Conservation (phyloP, 1,284 basidiomycete species). For the Rhodotorula sp. region DNA sequence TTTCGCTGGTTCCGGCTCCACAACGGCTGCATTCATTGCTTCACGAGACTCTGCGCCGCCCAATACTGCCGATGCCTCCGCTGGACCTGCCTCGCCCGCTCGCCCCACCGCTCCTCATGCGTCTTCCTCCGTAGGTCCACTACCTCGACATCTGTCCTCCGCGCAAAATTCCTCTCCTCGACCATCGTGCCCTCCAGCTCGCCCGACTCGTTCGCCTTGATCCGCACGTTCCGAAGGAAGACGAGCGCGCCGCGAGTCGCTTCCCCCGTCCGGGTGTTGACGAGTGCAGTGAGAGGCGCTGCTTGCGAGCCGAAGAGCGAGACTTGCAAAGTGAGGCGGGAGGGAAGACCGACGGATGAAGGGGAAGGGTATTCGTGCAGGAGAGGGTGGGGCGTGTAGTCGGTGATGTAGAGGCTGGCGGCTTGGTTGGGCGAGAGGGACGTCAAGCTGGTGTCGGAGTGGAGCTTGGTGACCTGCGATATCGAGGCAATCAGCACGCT, state of each 20-base stretch:
- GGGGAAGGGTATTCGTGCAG: neutral
- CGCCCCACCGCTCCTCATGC: conserved; percentile 2
- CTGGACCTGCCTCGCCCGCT: conserved; percentile 5
- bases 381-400: conserved; percentile 15
- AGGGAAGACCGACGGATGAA: neutral
- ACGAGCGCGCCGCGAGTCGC: conserved; percentile 12
- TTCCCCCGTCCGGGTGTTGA: neutral
- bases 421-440: neutral
- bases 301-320: conserved; percentile 22
- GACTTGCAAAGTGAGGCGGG: conserved; percentile 10
- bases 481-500: neutral
- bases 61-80: conserved; percentile 16
- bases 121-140: neutral
- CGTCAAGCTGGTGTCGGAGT: neutral
- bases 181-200: conserved; percentile 16
- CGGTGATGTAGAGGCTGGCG: conserved; percentile 18
- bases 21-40: too few species aligned
- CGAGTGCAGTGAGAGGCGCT: neutral
- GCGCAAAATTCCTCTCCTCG: conserved; percentile 10
- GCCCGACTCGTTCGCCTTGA: neutral
- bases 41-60: neutral
- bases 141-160: conserved; percentile 2
- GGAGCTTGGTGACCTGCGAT: conserved; percentile 1
- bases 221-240: conserved; percentile 9
- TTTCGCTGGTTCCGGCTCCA: too few species aligned